A percentile compares a stretch with the other conserved stretches of the same genome.
phyloP scores from a whole-genome alignment of 495 filamentous ascomycete species.

The Haplographium delicatum region DNA sequence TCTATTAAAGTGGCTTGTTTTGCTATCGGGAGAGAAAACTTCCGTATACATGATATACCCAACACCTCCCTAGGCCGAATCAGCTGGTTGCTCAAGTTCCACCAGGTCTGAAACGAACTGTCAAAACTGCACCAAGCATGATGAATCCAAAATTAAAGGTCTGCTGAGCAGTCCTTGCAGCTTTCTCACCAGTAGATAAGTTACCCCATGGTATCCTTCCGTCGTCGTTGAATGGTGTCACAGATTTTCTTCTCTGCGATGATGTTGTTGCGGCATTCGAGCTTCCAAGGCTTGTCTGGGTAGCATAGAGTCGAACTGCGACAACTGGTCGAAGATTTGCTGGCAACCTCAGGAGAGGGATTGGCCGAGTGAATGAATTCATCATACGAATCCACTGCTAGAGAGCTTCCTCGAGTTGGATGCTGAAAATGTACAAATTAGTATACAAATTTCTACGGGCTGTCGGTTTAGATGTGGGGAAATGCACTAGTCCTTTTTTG shows the following conservation, averaged over 20 bases:
- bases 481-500: conserved; percentile 7
- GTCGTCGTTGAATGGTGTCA: conserved; percentile 79
- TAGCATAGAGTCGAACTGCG: conserved; percentile 44
- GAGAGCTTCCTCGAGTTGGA: no score
- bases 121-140: conserved; percentile 66
- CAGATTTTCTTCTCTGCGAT: conserved; percentile 47
- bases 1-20: conserved; percentile 82
- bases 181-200: conserved; percentile 71
- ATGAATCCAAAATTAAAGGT: conserved; percentile 80
- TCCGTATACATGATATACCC: conserved; percentile 77
- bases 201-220: conserved; percentile 75
- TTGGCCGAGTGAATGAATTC: conserved; percentile 14
- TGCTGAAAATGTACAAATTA: no score
- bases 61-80: conserved; percentile 57
- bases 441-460: no score
- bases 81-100: conserved; percentile 9
- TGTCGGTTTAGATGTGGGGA: conserved; percentile 23
- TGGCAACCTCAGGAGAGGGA: conserved; percentile 10
- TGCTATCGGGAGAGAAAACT: conserved; percentile 80
- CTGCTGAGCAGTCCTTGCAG: conserved; percentile 81
- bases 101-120: conserved; percentile 42
- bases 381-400: no score
- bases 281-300: conserved; percentile 40
- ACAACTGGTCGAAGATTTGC: conserved; percentile 21
- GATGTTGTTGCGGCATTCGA: conserved; percentile 21